Evolutionary conservation across 345 rosid species (phyloP), one percentile per base, ranked within the genome.

Genomic region (Populus alba): DNA sequence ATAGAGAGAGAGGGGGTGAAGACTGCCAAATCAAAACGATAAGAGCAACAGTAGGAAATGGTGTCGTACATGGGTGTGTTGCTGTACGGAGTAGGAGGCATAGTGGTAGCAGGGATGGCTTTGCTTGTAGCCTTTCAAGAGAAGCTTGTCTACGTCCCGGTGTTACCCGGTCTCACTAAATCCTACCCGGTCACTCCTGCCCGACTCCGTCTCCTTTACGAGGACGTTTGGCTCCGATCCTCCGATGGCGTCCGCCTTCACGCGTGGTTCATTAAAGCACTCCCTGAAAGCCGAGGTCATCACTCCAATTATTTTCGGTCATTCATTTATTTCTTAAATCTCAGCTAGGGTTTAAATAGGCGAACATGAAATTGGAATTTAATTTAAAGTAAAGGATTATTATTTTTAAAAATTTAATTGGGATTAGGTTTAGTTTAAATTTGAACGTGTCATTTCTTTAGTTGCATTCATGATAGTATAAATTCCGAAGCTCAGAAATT

Each of bases 171-270:
- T 13, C 90, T 92, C 81, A 87, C 93, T 83, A 96, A 94, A 84
- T 87, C 97, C 13, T 96, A 94, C 84, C 82, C 93, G 55, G 87
- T 96, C 47, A 90, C 94, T 3, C 99, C 98, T 2, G 75, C 92
- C 66, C 92, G 98, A 74, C 92, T 94, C 78, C 90, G 87, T 33
- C 98, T 96, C 79, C 3, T 53, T 41, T 96, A 91, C 85, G 97
- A 96, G 76, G 98, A 96, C 77, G 93, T 96, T 70, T 96, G 99
- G 99, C 97, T 96, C 82, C 84, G 83, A 86, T 90, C 99, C 81
- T 86, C 97, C 39, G 99, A 96, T 70, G 99, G 98, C 47, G 85
- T 91, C 71, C 94, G 90, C 33, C 99, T 96, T 67, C 99, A 96
- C 78, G 83, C 98, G 68, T 96, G 99, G 99, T 94, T 96, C 88